Conservation (phyloP, 768 basidiomycete species). For the Tylopilus intermedius region DNA sequence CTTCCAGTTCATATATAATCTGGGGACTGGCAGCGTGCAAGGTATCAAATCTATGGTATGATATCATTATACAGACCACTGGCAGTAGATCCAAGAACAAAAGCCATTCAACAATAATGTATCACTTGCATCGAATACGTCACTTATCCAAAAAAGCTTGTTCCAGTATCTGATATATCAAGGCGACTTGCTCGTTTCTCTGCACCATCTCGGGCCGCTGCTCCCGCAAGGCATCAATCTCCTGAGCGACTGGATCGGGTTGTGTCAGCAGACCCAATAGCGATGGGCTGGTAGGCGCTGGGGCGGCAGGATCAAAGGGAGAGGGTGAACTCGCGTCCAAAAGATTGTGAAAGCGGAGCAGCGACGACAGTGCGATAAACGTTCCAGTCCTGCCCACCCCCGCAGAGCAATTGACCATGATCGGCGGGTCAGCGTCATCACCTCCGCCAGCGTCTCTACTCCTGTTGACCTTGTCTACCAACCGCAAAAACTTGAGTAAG, state of each 20-base stretch:
- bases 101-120: background rate
- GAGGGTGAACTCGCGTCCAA: conserved; percentile 29
- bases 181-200: conserved; percentile 54
- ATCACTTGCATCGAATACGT: background rate
- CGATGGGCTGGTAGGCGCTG: conserved; percentile 36
- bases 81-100: background rate
- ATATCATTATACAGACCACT: background rate
- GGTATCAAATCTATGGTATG: conserved; percentile 1
- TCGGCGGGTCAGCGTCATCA: conserved; percentile 61
- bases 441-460: conserved; percentile 28
- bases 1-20: background rate
- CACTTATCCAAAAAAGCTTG: conserved; percentile 21
- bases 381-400: conserved; percentile 85
- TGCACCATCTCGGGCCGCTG: conserved; percentile 83
- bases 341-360: conserved; percentile 60
- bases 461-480: conserved; percentile 63
- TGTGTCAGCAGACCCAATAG: conserved; percentile 56
- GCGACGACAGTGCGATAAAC: conserved; percentile 75
- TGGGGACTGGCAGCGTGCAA: background rate
- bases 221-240: conserved; percentile 75
- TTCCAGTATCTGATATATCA: conserved; percentile 60
- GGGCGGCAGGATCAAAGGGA: conserved; percentile 22
- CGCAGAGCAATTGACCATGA: conserved; percentile 81
- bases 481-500: conserved; percentile 54
- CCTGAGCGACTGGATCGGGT: conserved; percentile 55